Evolutionary conservation across 2,329 filamentous ascomycete species (phyloP).

Genomic region (Diaporthe citri): DNA sequence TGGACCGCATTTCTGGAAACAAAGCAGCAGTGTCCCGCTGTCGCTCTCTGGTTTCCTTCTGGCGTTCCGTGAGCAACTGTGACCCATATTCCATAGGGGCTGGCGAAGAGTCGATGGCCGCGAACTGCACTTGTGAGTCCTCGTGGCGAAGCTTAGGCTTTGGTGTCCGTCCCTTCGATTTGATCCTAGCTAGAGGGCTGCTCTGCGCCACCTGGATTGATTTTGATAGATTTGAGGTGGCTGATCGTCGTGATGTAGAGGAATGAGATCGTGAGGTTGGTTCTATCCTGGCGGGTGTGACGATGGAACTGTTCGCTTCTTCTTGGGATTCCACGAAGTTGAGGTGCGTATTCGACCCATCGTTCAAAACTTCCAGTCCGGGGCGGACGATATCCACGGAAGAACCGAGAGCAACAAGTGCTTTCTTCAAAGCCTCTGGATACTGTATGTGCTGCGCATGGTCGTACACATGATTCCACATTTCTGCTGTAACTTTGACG

Average conservation of each 20-base stretch:
- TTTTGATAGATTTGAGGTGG: conserved; percentile 51
- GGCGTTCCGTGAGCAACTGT: conserved; percentile 82
- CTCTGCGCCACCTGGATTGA: conserved; percentile 48
- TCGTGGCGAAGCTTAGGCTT: conserved; percentile 77
- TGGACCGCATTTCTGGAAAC: conserved; percentile 77
- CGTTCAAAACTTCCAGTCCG: conserved; percentile 55
- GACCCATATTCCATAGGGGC: conserved; percentile 68
- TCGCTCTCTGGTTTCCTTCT: conserved; percentile 81
- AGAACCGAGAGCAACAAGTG: conserved; percentile 71
- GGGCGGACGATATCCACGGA: conserved; percentile 63
- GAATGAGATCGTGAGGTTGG: conserved; percentile 44
- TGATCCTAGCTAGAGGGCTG: conserved; percentile 46
- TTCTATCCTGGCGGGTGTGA: conserved; percentile 46
- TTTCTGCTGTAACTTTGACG: conserved; percentile 62
- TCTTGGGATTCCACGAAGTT: conserved; percentile 64
- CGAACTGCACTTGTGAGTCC: conserved; percentile 85
- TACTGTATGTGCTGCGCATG: conserved; percentile 71
- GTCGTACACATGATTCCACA: conserved; percentile 81
- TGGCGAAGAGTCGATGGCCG: conserved; percentile 73
- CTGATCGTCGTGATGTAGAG: conserved; percentile 43
- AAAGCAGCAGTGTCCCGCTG: conserved; percentile 76
- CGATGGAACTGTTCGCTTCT: conserved; percentile 51
- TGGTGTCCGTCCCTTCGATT: conserved; percentile 47
- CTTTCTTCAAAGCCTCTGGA: conserved; percentile 71
- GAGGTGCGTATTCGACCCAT: conserved; percentile 54